Evolutionary conservation across 2,329 filamentous ascomycete genomes (phyloP).

Genomic region (Talaromyces funiculosus): DNA sequence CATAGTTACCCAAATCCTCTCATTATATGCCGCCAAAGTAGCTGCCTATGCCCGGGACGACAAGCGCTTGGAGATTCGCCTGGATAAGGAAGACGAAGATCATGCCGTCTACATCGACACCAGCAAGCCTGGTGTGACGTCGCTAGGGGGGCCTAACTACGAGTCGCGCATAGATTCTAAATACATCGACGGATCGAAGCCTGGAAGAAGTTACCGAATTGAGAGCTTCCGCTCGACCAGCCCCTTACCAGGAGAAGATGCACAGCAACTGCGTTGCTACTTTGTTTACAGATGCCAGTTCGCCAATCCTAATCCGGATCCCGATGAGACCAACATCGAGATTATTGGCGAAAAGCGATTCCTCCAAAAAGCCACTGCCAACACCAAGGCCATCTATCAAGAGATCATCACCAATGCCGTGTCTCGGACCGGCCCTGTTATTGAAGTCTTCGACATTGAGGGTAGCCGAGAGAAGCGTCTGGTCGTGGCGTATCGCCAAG

Average conservation of each 20-base stretch:
- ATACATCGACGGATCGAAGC: slow-evolving; percentile 76
- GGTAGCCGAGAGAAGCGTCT: slow-evolving; percentile 86
- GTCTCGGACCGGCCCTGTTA: slow-evolving; percentile 81
- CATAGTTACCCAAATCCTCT: slow-evolving; percentile 91
- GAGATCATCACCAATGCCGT: slow-evolving; percentile 86
- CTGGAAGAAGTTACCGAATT: slow-evolving; percentile 75
- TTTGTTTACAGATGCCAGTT: slow-evolving; percentile 98
- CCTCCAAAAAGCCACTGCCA: slow-evolving; percentile 88
- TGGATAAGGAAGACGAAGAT: slow-evolving; percentile 91
- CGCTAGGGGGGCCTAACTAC: slow-evolving; percentile 76
- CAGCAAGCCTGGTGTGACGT: slow-evolving; percentile 76
- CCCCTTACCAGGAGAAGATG: slow-evolving; percentile 65
- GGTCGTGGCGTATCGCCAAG: slow-evolving; percentile 88
- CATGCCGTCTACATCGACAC: slow-evolving; percentile 99
- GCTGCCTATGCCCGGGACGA: slow-evolving; percentile 89
- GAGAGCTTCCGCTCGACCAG: slow-evolving; percentile 95
- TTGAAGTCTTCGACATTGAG: slow-evolving; percentile 96
- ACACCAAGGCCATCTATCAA: slow-evolving; percentile 94
- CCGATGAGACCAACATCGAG: slow-evolving; percentile 80
- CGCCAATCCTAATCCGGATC: slow-evolving; percentile 64
- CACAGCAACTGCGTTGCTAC: slow-evolving; percentile 89
- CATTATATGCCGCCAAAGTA: slow-evolving; percentile 93
- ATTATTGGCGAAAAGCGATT: slow-evolving; percentile 91
- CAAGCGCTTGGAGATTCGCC: slow-evolving; percentile 85
- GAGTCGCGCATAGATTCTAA: slow-evolving; percentile 92